Evolutionary conservation across 345 rosid genomes (phyloP).

Genomic region (Lagerstroemia speciosa): DNA sequence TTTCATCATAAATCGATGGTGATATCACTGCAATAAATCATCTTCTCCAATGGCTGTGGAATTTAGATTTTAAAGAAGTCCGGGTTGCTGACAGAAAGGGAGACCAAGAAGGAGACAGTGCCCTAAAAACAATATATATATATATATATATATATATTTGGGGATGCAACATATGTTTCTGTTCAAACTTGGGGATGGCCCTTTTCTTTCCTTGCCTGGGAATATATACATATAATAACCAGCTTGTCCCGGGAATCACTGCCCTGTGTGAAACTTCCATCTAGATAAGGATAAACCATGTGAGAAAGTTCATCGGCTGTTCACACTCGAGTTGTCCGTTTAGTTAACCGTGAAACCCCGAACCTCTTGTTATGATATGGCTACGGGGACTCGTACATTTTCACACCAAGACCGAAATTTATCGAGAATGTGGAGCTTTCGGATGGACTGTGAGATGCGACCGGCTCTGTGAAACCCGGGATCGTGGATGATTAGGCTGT

Average conservation of each 20-base stretch:
- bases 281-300: constrained; percentile 4
- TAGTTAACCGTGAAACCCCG: neutral
- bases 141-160: no score
- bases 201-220: neutral
- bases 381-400: no score
- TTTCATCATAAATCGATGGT: no score
- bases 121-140: neutral
- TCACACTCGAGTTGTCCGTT: neutral
- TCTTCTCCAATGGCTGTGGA: no score
- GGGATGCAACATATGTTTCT: constrained; percentile 1
- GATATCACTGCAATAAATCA: no score
- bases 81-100: constrained; percentile 25
- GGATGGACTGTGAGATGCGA: no score
- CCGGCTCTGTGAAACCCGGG: neutral
- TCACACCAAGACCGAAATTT: no score
- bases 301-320: neutral
- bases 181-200: constrained; percentile 1
- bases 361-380: neutral
- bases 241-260: constrained; percentile 4
- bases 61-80: constrained; percentile 16
- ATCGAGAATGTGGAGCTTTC: no score
- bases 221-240: neutral
- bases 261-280: neutral
- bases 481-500: neutral
- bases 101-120: constrained; percentile 33